Conservation (phyloP, 441 rosid genomes). For the Francoa sonchifolia region DNA sequence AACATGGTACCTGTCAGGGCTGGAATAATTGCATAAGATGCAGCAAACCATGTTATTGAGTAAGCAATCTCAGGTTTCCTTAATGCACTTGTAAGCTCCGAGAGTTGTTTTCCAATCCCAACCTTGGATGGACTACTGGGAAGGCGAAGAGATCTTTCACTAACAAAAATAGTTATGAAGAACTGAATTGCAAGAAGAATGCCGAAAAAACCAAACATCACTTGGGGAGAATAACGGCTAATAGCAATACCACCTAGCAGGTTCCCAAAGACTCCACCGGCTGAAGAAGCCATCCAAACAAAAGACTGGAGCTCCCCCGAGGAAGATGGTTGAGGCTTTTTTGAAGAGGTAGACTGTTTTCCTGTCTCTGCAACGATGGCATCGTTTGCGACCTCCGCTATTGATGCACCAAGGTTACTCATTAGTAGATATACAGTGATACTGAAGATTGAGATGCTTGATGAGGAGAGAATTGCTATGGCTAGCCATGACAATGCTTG, state of each 20-base stretch:
- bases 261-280: slow-evolving; percentile 82
- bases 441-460: slow-evolving; percentile 39
- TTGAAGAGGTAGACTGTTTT: slow-evolving; percentile 26
- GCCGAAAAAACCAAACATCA: slow-evolving; percentile 47
- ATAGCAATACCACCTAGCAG: slow-evolving; percentile 59
- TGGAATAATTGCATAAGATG: slow-evolving; percentile 63
- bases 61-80: slow-evolving; percentile 48
- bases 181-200: slow-evolving; percentile 40
- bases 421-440: slow-evolving; percentile 52
- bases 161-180: slow-evolving; percentile 34
- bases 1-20: slow-evolving; percentile 76
- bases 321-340: slow-evolving; percentile 25
- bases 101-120: slow-evolving; percentile 51
- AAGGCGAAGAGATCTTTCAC: slow-evolving; percentile 53
- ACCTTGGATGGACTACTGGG: slow-evolving; percentile 31
- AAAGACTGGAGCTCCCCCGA: slow-evolving; percentile 66
- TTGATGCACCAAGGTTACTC: slow-evolving; percentile 77
- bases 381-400: slow-evolving; percentile 86
- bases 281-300: slow-evolving; percentile 67
- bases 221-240: slow-evolving; percentile 28
- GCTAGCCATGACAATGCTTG: slow-evolving; percentile 82
- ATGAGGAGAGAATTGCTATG: slow-evolving; percentile 42
- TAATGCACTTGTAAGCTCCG: slow-evolving; percentile 40
- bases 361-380: slow-evolving; percentile 79
- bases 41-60: slow-evolving; percentile 62